Evolutionary conservation across 352 stramenopile species (phyloP), one percentile per base, ranked within the genome.

Genomic region (Paralagenidium karlingii): DNA sequence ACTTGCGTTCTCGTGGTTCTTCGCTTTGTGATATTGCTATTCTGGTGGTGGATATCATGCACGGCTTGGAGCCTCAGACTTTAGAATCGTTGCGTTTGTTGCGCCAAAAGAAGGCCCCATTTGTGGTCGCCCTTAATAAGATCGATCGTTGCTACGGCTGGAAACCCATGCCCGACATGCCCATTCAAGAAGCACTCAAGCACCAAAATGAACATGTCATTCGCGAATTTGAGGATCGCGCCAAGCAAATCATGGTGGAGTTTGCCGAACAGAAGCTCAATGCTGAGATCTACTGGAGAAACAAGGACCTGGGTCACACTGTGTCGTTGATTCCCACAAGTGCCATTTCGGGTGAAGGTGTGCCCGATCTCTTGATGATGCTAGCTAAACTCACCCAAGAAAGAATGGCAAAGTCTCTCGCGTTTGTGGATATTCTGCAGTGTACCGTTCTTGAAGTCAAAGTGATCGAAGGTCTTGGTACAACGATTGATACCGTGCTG

Each of bases 61-160:
- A 99, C 76, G 95, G 94, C 48, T 68, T 99, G 7, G 95, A 99
- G 71, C 95, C 91, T 34, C 96, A 99, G 63, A 99, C 96, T 16
- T 92, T 99, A 50, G 96, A 99, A 58, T 98, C 91, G 60, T 66
- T 99, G 21, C 94, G 95, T n/a, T 80, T 99, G 63, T 63, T 99
- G 29, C 71, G 77, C 10, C 79, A 93, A 31, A 96, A 96, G 55
- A 79, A 86, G 37, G 97, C 95, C 26, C 96, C 96, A 15, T 99
- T 99, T 53, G 87, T 99, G 12, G 90, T 99, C 19, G 96, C 96
- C 15, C 75, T 99, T 20, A 99, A 99, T 74, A 99, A 99, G 70
- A 90, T 98, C 18, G 96, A 99, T 87, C 74, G 96, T 41, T 97
- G 92, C 51, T 99, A 99, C 65, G 87, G 78, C 34, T 99, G 96